phyloP scores from a whole-genome alignment of 176 grass and related monocot species.

The Thalia dealbata region DNA sequence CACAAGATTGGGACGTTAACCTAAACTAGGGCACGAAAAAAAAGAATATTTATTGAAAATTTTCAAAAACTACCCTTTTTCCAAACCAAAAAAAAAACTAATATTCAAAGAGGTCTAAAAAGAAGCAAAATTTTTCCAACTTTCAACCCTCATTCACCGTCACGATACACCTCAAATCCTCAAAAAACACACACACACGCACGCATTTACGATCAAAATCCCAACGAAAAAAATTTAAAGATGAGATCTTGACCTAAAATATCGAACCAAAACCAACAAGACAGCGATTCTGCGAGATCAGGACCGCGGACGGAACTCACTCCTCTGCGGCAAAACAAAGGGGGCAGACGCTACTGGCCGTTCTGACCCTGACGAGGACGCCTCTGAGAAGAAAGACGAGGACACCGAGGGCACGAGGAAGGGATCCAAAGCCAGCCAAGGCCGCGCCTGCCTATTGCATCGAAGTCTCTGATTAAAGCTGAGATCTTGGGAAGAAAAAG shows the following conservation, averaged over 20 bases:
- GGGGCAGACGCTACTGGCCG: not conserved
- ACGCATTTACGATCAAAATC: conserved; percentile 7
- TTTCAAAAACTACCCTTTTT: too few species aligned
- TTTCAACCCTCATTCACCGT: not conserved
- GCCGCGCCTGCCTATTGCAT: not conserved
- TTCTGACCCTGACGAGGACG: not conserved
- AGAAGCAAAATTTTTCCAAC: not conserved
- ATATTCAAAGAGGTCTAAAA: not conserved
- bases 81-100: not conserved
- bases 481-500: not conserved
- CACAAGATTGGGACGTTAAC: too few species aligned
- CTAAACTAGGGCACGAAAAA: too few species aligned
- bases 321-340: not conserved
- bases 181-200: not conserved
- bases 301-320: not conserved
- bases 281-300: not conserved
- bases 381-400: not conserved
- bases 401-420: not conserved
- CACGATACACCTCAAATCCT: not conserved
- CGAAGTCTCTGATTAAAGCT: not conserved
- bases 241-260: not conserved
- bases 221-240: not conserved
- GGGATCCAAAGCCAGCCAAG: not conserved
- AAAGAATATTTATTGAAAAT: not conserved
- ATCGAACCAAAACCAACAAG: not conserved